Conservation (phyloP, 2,329 filamentous ascomycete species). For the Cladosporium velox region DNA sequence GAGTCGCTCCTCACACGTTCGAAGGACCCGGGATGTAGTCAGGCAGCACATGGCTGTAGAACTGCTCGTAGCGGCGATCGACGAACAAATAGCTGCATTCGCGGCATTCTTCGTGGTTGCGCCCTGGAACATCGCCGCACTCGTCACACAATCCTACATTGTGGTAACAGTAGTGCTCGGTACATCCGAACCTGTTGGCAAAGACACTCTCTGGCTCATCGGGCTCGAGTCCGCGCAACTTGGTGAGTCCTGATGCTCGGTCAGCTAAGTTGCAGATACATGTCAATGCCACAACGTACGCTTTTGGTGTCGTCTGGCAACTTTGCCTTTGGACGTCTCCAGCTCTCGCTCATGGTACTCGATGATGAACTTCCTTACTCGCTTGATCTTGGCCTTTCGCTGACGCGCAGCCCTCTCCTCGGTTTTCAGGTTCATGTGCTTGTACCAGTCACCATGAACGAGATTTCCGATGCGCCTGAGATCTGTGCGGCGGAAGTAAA, state of each 20-base stretch:
- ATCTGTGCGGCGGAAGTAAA: slow-evolving; percentile 20
- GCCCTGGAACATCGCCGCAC: slow-evolving; percentile 11
- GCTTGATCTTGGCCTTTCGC: slow-evolving; percentile 1
- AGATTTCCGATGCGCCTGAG: slow-evolving; percentile 20
- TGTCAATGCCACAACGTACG: slow-evolving; percentile 16
- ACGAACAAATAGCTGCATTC: background rate
- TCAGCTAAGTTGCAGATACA: background rate
- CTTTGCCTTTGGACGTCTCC: slow-evolving; percentile 4
- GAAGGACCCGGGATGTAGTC: background rate
- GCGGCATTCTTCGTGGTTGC: background rate
- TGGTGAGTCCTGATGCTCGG: background rate
- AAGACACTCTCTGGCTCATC: background rate
- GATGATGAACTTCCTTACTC: slow-evolving; percentile 12
- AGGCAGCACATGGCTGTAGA: background rate
- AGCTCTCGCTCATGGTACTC: background rate
- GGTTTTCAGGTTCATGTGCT: slow-evolving; percentile 19
- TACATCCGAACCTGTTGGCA: background rate
- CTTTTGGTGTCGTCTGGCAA: slow-evolving; percentile 8
- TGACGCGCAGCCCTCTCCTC: background rate
- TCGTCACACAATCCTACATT: background rate
- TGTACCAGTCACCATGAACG: slow-evolving; percentile 21
- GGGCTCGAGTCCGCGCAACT: background rate
- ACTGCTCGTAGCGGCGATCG: background rate
- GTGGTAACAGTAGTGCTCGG: slow-evolving; percentile 5
- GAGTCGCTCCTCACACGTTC: background rate